Conservation (phyloP, 2,329 filamentous ascomycete genomes). For the Harringtonia aguacate region DNA sequence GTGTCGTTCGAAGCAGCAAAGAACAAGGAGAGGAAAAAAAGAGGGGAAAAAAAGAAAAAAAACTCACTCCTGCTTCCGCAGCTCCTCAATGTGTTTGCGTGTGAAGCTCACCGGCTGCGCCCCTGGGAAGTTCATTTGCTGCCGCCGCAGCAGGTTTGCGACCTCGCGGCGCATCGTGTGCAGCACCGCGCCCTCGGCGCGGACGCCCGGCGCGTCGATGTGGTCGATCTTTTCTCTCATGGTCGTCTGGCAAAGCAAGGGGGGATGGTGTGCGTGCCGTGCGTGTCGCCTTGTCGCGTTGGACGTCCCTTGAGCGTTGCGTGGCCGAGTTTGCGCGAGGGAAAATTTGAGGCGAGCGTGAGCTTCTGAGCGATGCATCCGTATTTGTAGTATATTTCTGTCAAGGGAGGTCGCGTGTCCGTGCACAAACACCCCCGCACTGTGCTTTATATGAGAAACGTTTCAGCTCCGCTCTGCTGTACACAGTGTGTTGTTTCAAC, state of each 20-base stretch:
- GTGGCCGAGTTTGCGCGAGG: no score
- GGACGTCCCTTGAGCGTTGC: no score
- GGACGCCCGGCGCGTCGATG: slow-evolving; percentile 54
- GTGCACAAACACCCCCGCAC: no score
- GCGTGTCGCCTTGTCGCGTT: no score
- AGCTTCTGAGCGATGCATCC: no score
- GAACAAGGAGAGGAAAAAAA: neutral
- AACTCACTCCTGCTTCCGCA: slow-evolving; percentile 63
- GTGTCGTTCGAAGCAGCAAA: neutral
- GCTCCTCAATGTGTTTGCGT: slow-evolving; percentile 68
- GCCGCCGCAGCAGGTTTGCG: slow-evolving; percentile 61
- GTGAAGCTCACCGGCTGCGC: slow-evolving; percentile 93
- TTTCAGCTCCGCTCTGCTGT: no score
- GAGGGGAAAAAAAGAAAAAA: neutral
- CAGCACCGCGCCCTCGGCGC: slow-evolving; percentile 50
- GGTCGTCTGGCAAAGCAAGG: neutral
- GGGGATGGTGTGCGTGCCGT: no score
- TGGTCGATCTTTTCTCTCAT: slow-evolving; percentile 27
- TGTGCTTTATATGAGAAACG: no score
- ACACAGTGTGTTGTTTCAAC: no score
- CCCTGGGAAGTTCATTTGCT: slow-evolving; percentile 64
- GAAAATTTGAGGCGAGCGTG: no score
- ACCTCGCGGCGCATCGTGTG: slow-evolving; percentile 56
- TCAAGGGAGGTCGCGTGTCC: no score
- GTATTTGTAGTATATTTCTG: no score